Evolutionary conservation across 164 flowering plant species (phyloP).

Genomic region (Euptelea pleiosperma): DNA sequence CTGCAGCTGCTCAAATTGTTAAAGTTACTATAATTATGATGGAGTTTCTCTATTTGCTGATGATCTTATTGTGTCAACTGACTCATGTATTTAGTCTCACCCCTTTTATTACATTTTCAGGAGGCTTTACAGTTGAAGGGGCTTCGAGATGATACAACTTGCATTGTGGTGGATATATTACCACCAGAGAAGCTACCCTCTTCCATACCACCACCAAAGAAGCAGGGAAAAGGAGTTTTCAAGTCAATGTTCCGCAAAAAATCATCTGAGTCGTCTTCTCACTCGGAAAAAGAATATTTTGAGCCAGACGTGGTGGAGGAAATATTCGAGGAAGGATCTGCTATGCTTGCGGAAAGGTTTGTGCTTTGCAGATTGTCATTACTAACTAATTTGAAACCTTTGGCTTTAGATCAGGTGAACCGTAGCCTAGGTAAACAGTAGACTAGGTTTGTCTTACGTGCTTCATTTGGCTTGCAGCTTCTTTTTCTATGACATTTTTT

Average conservation of each 20-base stretch:
- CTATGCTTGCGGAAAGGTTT: conserved; percentile 92
- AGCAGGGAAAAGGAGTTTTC: conserved; percentile 73
- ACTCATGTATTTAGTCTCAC: not conserved
- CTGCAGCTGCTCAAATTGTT: conserved; percentile 88
- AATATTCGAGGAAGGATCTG: conserved; percentile 91
- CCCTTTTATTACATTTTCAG: conserved; percentile 35
- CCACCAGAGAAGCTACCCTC: conserved; percentile 64
- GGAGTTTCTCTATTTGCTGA: not conserved
- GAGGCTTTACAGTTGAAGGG: conserved; percentile 80
- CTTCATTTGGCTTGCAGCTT: not conserved
- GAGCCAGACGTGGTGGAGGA: conserved; percentile 90
- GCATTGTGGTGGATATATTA: conserved; percentile 80
- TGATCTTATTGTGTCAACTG: not conserved
- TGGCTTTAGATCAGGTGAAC: too few relatives aligned
- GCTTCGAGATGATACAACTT: conserved; percentile 95
- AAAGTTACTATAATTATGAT: conserved; percentile 38
- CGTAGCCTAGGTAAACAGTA: too few relatives aligned
- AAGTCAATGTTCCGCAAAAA: conserved; percentile 79
- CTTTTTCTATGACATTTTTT: too few relatives aligned
- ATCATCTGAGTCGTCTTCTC: conserved; percentile 58
- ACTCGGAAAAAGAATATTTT: conserved; percentile 44
- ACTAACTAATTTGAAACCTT: too few relatives aligned
- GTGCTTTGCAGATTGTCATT: conserved; percentile 10
- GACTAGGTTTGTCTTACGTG: too few relatives aligned
- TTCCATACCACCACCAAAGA: conserved; percentile 63